Base-by-base conservation (phyloP, 441 rosid genomes). In the Erodium trifolium region DNA sequence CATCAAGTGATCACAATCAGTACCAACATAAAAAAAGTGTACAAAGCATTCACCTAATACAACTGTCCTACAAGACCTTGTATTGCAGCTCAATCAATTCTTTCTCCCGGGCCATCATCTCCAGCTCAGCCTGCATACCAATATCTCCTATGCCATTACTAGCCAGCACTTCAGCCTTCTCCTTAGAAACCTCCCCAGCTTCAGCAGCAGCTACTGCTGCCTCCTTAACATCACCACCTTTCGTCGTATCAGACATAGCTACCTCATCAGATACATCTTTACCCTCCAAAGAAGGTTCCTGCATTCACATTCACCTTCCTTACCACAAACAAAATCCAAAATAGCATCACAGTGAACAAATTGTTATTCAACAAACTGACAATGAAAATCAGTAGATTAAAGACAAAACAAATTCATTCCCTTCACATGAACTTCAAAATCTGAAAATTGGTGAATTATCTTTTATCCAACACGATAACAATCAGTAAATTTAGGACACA, bases 231-330 rank as follows among this genome's bases (percentile, higher is more conserved):
- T 75, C 72, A 67, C 71, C 12, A 3, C 70, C 12, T 29, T 8
- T 57, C 13, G 72, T 79, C 75, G 8, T 69, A n/a, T 84, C 67
- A 19, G 53, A 78, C 14, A 63, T 73, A 72, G 77, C 84, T 71
- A 86, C 72, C 74, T 93, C 99, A 66, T 93, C 97, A 23, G 27
- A 23, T 23, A 23, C 27, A 23, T 23, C 2, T 74, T 77, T 91
- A 12, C 63, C 70, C 2, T 59, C 75, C 65, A 27, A 72, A 6
- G 71, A 71, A 65, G 8, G 14, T 34, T 27, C 47, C 67, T 64
- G 47, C 37, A 12, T 64, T 31, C 37, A 64, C 43, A 31, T 64
- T 31, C 37, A 64, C 59, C 59, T 51, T 51, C 59, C 18, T 51
- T 14, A 51, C 59, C 59, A 51, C 59, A 51, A 51, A 12, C 65